Conservation (phyloP, 2,329 filamentous ascomycete genomes). For the Aureobasidium sp. region DNA sequence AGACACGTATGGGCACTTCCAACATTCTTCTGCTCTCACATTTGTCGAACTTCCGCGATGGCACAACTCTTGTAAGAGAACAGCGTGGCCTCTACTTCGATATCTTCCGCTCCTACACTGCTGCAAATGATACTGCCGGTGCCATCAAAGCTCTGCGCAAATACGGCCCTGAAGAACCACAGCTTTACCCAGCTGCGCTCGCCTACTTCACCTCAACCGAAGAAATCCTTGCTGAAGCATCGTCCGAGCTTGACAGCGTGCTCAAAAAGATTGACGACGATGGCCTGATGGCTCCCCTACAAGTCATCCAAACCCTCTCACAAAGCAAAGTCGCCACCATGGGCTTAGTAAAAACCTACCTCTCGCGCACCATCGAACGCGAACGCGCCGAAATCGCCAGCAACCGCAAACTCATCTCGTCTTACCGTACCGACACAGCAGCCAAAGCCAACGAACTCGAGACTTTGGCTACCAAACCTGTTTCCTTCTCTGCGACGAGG, state of each 20-base stretch:
- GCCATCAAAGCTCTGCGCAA: conserved; percentile 85
- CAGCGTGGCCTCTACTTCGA: conserved; percentile 87
- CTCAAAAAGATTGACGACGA: conserved; percentile 83
- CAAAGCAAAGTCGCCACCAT: conserved; percentile 82
- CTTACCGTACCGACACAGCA: conserved; percentile 77
- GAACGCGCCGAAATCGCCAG: conserved; percentile 77
- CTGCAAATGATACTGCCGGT: conserved; percentile 82
- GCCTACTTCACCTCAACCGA: conserved; percentile 88
- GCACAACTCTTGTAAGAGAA: conserved; percentile 86
- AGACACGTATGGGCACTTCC: conserved; percentile 74
- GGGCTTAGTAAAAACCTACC: conserved; percentile 93
- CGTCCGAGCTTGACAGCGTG: conserved; percentile 72
- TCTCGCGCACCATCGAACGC: conserved; percentile 78
- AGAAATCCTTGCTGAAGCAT: conserved; percentile 74
- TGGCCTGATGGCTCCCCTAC: conserved; percentile 86
- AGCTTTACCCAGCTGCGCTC: conserved; percentile 84
- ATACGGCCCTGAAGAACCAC: conserved; percentile 85
- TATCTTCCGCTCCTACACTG: conserved; percentile 93
- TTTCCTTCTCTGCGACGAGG: conserved; percentile 82
- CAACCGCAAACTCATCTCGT: conserved; percentile 74
- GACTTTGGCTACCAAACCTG: conserved; percentile 70
- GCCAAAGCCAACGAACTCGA: conserved; percentile 71
- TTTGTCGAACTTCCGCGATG: conserved; percentile 80
- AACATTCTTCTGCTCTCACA: conserved; percentile 91
- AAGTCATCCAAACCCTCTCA: conserved; percentile 88